phyloP scores from a whole-genome alignment of 805 yeast species.

The Hanseniaspora nectarophila region DNA sequence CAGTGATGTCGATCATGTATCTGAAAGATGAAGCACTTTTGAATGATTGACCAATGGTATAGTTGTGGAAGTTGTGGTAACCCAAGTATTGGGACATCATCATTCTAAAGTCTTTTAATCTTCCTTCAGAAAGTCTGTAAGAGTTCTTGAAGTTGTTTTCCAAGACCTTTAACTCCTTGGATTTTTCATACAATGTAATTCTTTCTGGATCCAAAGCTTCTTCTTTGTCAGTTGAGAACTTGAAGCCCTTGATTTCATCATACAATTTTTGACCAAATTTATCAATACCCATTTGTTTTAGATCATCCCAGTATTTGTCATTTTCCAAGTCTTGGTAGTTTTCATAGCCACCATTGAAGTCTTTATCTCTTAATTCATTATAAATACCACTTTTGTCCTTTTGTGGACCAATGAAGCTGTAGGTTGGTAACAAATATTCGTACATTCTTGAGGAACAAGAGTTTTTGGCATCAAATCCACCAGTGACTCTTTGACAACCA shows the following conservation, averaged over 20 bases:
- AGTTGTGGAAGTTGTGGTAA: conserved; percentile 84
- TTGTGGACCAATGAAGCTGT: conserved; percentile 81
- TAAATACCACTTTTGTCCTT: conserved; percentile 53
- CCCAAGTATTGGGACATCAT: conserved; percentile 70
- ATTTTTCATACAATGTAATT: conserved; percentile 27
- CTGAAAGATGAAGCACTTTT: conserved; percentile 78
- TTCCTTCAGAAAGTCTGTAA: conserved; percentile 52
- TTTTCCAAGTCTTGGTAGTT: conserved; percentile 47
- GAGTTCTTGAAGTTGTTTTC: conserved; percentile 59
- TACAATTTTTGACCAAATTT: conserved; percentile 25
- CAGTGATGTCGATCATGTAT: conserved; percentile 66
- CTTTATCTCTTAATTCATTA: conserved; percentile 38
- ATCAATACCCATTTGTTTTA: conserved; percentile 31
- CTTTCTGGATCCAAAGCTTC: conserved; percentile 24
- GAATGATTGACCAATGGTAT: conserved; percentile 67
- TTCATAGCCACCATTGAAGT: conserved; percentile 11
- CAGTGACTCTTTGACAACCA: conserved; percentile 84
- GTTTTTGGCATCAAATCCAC: conserved; percentile 86
- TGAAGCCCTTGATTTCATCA: conserved; percentile 22
- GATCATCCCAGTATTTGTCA: conserved; percentile 55
- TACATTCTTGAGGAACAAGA: conserved; percentile 93
- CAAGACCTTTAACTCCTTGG: conserved; percentile 44
- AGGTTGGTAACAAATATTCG: conserved; percentile 87
- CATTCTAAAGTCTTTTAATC: conserved; percentile 50
- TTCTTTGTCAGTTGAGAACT: conserved; percentile 14